Evolutionary conservation across 2,329 filamentous ascomycete species (phyloP).

Genomic region (Ramularia endophylla): DNA sequence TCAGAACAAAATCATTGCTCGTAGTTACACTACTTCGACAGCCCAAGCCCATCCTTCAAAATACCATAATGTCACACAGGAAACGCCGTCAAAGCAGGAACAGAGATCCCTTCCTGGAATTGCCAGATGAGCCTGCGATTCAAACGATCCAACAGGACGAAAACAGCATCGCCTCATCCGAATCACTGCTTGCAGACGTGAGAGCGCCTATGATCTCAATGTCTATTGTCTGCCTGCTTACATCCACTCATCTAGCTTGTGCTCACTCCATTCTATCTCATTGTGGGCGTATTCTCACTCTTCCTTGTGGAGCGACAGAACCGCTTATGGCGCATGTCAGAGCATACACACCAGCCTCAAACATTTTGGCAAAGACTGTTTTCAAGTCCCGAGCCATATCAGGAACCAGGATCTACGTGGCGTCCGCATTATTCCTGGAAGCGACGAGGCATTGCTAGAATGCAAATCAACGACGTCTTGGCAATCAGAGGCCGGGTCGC

Average conservation of each 20-base stretch:
- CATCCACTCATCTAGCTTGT: conserved; percentile 31
- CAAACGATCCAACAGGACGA: no score
- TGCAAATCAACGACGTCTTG: conserved; percentile 60
- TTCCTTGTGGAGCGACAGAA: conserved; percentile 56
- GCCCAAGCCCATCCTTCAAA: no score
- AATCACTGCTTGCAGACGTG: conserved; percentile 23
- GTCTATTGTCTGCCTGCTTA: conserved; percentile 3
- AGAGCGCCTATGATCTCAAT: conserved; percentile 4
- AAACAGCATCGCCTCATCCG: conserved; percentile 7
- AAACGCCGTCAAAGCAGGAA: conserved; percentile 19
- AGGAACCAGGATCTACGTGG: conserved; percentile 32
- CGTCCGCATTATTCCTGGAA: conserved; percentile 25
- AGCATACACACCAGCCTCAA: conserved; percentile 29
- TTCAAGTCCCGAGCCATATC: conserved; percentile 41
- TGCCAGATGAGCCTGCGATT: conserved; percentile 21
- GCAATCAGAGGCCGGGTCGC: conserved; percentile 53
- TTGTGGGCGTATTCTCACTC: conserved; percentile 61
- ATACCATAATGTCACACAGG: no score
- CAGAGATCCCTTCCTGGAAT: conserved; percentile 26
- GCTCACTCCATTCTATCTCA: conserved; percentile 58
- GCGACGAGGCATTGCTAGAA: conserved; percentile 51
- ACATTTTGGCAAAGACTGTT: conserved; percentile 32
- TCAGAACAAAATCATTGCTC: no score
- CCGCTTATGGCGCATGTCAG: conserved; percentile 42
- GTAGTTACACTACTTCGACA: no score